Percentiles rank a stretch among this genome's conserved stretches.
Conservation (phyloP, 352 stramenopile species). For the Phytophthora cajani region DNA sequence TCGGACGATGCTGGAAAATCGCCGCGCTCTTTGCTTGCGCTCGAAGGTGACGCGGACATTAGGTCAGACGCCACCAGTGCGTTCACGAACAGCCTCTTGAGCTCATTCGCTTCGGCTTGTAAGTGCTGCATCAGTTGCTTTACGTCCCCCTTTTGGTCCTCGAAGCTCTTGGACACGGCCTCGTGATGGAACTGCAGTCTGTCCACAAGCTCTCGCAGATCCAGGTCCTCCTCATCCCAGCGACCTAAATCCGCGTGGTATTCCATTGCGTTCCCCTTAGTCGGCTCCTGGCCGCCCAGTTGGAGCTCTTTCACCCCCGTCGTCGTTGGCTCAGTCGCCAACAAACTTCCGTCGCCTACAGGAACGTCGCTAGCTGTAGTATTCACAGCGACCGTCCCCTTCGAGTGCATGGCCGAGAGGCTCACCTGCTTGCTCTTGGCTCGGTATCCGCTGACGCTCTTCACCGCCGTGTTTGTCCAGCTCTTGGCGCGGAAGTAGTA, state of each 20-base stretch:
- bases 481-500: constrained; percentile 89
- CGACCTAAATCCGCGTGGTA: constrained; percentile 66
- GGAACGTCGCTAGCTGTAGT: constrained; percentile 27
- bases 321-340: constrained; percentile 20
- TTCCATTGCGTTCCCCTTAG: constrained; percentile 25
- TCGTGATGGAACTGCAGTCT: constrained; percentile 84
- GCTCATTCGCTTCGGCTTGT: constrained; percentile 67
- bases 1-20: not conserved
- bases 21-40: not conserved
- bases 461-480: constrained; percentile 60
- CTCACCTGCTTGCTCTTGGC: constrained; percentile 62
- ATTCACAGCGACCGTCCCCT: constrained; percentile 64
- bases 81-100: constrained; percentile 74
- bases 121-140: constrained; percentile 68
- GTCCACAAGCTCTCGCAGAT: constrained; percentile 77
- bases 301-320: constrained; percentile 24
- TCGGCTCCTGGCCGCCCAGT: constrained; percentile 19
- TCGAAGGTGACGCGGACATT: constrained; percentile 2
- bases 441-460: constrained; percentile 50
- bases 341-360: constrained; percentile 10
- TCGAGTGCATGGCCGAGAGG: constrained; percentile 71
- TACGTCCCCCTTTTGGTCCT: constrained; percentile 74
- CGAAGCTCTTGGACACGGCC: constrained; percentile 72
- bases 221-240: constrained; percentile 81
- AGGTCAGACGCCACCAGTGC: constrained; percentile 49